phyloP scores from a whole-genome alignment of 768 basidiomycete genomes.

The Boletellus ananas region DNA sequence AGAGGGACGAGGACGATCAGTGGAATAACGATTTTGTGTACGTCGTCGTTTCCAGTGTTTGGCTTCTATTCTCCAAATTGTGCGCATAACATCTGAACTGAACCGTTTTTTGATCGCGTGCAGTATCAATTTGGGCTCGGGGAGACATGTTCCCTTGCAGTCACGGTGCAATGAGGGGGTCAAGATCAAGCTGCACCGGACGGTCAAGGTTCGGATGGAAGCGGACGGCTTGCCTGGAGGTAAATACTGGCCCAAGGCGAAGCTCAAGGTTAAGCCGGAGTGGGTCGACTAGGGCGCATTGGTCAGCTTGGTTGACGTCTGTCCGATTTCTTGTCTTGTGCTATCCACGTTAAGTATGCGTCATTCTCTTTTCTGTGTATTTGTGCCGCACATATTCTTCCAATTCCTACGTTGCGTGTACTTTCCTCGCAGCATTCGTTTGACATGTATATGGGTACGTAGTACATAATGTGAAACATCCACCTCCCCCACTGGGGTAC shows the following conservation, averaged over 20 bases:
- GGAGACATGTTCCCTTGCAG: conserved; percentile 42
- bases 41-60: background rate
- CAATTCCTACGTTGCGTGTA: too few relatives aligned
- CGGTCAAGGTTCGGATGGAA: conserved; percentile 50
- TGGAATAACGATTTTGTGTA: conserved; percentile 20
- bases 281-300: conserved; percentile 38
- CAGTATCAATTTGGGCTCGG: conserved; percentile 38
- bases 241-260: conserved; percentile 41
- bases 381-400: background rate
- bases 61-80: background rate
- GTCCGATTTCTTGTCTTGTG: background rate
- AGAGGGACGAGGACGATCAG: conserved; percentile 18
- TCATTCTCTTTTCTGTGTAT: background rate
- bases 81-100: background rate
- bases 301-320: background rate
- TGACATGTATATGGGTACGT: too few relatives aligned
- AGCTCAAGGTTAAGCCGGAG: conserved; percentile 32
- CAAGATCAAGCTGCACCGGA: conserved; percentile 45
- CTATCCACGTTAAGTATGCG: too few relatives aligned
- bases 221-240: conserved; percentile 33
- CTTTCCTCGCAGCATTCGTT: too few relatives aligned
- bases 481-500: too few relatives aligned
- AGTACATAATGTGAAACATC: too few relatives aligned
- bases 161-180: conserved; percentile 21
- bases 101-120: background rate